Conservation (phyloP, 768 basidiomycete genomes). For the Phlebiopsis gigantea region DNA sequence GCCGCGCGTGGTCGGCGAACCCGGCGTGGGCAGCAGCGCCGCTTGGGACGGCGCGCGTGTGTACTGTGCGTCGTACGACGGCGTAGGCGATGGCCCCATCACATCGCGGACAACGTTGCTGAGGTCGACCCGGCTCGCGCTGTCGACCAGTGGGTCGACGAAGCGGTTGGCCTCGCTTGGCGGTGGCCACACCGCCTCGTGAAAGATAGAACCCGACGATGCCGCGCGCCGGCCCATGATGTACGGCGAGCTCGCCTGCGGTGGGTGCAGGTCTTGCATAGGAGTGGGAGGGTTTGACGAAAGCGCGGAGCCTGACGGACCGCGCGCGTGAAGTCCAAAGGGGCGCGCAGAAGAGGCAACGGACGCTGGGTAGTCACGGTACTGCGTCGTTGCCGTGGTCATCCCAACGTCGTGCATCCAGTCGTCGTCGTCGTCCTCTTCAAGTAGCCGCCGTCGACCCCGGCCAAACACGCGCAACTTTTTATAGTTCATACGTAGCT, state of each 20-base stretch:
- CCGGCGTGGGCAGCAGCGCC: conserved; percentile 3
- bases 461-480: conserved; percentile 23
- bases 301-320: conserved; percentile 2
- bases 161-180: conserved; percentile 20
- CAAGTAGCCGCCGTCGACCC: conserved; percentile 20
- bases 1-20: conserved; percentile 4
- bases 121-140: conserved; percentile 21
- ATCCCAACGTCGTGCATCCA: conserved; percentile 16
- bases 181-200: conserved; percentile 26
- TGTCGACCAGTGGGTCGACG: conserved; percentile 24
- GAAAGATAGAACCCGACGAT: conserved; percentile 27
- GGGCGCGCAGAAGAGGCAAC: conserved; percentile 7
- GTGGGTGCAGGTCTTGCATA: conserved; percentile 14
- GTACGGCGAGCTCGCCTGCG: conserved; percentile 17
- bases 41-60: background rate
- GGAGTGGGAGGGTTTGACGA: conserved; percentile 8
- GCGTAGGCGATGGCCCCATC: conserved; percentile 19
- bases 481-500: conserved; percentile 15
- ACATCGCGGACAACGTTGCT: conserved; percentile 24
- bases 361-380: conserved; percentile 21
- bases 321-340: background rate
- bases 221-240: conserved; percentile 21
- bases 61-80: background rate
- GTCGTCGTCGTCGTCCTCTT: conserved; percentile 28
- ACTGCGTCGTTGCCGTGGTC: conserved; percentile 15